A percentile compares a stretch with the other conserved stretches of the same genome.
These are phyloP conservation scores for Mallotus japonicus DNA, from an alignment of 441 rosid genomes.

Conservation along the genomic window DNA sequence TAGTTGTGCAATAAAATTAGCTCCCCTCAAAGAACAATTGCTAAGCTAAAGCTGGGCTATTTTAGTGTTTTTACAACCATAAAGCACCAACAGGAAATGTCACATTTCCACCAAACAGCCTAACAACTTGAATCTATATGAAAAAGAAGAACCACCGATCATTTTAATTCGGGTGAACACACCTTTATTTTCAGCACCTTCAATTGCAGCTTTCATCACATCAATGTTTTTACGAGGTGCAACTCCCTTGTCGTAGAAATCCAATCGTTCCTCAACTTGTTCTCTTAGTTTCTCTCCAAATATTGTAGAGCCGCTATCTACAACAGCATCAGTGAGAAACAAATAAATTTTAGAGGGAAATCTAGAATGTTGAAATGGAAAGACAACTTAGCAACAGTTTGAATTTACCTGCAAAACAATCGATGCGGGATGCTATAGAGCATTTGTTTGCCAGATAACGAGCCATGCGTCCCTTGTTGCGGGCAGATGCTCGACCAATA, in stretches of 20 bases:
- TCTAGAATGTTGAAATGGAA: not conserved
- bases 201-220: slow-evolving; percentile 88
- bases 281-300: slow-evolving; percentile 93
- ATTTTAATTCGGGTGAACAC: not conserved
- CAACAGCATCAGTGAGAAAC: slow-evolving; percentile 7
- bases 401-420: slow-evolving; percentile 79
- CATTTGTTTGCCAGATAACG: slow-evolving; percentile 96
- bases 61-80: no score
- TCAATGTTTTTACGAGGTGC: slow-evolving; percentile 96
- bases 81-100: not conserved
- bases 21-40: not conserved
- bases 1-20: not conserved
- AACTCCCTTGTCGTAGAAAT: slow-evolving; percentile 94
- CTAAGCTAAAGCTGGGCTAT: not conserved
- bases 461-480: slow-evolving; percentile 94
- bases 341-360: not conserved
- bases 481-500: slow-evolving; percentile 91
- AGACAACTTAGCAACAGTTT: not conserved
- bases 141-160: not conserved
- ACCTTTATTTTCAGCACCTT: slow-evolving; percentile 56
- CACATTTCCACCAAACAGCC: not conserved
- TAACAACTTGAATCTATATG: not conserved
- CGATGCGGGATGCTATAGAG: slow-evolving; percentile 93
- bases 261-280: slow-evolving; percentile 94
- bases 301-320: slow-evolving; percentile 56